Evolutionary conservation across 495 filamentous ascomycete species (phyloP).

Genomic region (Neurospora tetrasperma): DNA sequence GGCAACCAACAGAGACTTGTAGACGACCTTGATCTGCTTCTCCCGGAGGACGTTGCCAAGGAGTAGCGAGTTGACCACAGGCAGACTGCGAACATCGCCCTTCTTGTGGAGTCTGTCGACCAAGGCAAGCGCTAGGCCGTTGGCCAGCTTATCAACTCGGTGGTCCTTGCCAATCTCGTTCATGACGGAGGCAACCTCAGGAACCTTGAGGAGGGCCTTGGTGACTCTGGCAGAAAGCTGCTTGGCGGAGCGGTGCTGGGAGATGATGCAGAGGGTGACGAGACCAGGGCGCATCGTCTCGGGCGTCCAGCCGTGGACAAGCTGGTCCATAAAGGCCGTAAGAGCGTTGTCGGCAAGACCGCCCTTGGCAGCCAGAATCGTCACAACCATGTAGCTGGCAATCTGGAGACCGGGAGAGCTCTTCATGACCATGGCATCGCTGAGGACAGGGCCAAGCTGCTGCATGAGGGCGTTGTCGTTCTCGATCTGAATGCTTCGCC

Average conservation of each 20-base stretch:
- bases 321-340: conserved; percentile 73
- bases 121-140: conserved; percentile 59
- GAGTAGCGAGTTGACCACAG: conserved; percentile 50
- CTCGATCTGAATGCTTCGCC: conserved; percentile 52
- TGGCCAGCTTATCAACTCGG: conserved; percentile 59
- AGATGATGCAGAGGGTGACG: conserved; percentile 67
- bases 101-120: conserved; percentile 53
- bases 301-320: conserved; percentile 61
- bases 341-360: conserved; percentile 64
- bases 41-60: conserved; percentile 50
- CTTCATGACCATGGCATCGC: conserved; percentile 62
- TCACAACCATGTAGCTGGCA: conserved; percentile 81
- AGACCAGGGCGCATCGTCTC: conserved; percentile 66
- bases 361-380: conserved; percentile 73
- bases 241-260: conserved; percentile 59
- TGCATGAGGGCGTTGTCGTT: conserved; percentile 72
- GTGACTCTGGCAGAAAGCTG: conserved; percentile 59
- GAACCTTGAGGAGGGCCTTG: conserved; percentile 55
- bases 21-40: conserved; percentile 47
- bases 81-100: conserved; percentile 45
- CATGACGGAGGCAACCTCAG: conserved; percentile 47
- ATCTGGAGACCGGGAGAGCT: conserved; percentile 65
- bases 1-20: conserved; percentile 50
- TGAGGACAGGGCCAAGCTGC: conserved; percentile 62
- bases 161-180: conserved; percentile 52